Evolutionary conservation across 2,329 filamentous ascomycete genomes (phyloP), one percentile per base, ranked within the genome.

Genomic region (Claviceps arundinis): DNA sequence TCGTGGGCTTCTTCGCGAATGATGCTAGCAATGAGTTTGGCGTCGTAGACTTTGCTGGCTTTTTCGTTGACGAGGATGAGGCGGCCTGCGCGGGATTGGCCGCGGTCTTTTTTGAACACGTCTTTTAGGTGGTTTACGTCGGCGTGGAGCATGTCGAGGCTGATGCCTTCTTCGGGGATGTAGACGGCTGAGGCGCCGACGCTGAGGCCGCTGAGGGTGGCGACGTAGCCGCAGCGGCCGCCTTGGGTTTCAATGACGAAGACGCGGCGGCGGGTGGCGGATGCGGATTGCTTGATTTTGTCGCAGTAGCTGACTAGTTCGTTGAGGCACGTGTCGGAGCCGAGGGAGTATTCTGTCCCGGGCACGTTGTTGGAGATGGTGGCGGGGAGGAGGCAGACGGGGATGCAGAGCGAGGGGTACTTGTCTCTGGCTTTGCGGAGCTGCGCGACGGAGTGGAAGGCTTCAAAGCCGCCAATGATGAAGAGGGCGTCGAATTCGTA

Each of bases 321-420:
- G 71, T 98, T 98, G 56, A 98, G 73, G 64, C 93, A 97, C 1
- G 93, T 98, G 63, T 98, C 93, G 37, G 89, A 95, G 44, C 93
- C 93, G 46, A 98, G 81, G 1, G 89, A 96, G 73, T 96, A 97
- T 69, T 98, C 93, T 0, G 91, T 95, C 41, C 93, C 93, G 0
- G 93, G 93, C 4, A 98, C 93, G 66, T 98, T 98, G 76, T 98
- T 98, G 58, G 89, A 95, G 60, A 98, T 91, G 9, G 93, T 98
- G n/a, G 93, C 93, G 0, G 93, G 93, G 26, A 98, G 76, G 43
- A 96, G 78, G 50, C 85, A 80, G 76, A 97, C 88, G 19, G 93
- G 93, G 57, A 98, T 96, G 68, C 88, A 89, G 64, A 98, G 86
- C 1, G 86, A 84, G 11, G 87, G 82, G 69, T 87, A 95, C 55